Evolutionary conservation across 2,329 filamentous ascomycete species (phyloP), one percentile per base, ranked within the genome.

Genomic region (Teratosphaeriaceae sp.): DNA sequence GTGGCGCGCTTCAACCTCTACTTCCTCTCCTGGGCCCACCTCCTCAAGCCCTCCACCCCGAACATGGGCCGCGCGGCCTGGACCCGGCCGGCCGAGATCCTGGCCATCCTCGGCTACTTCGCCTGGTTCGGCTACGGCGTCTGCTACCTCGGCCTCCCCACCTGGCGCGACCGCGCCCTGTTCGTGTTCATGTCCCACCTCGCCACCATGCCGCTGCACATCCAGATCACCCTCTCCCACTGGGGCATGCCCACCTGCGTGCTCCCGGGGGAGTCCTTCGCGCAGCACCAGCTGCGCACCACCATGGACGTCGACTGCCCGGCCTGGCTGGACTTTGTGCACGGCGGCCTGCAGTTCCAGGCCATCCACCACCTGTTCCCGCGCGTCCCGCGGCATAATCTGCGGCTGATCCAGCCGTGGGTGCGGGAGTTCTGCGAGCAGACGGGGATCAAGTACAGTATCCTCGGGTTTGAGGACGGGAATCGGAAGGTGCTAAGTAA

Each of bases 301-400:
- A 85, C 81, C 20, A 84, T 85, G 80, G 82, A 86, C 54, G 77
- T 86, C 37, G 80, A 84, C 54, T 85, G 82, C 62, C 82, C 82
- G 0, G 66, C 71, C 19, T 86, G 82, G 82, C 66, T 86, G 20
- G 82, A 86, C 59, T 85, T 80, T 53, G 71, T 84, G 57, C 82
- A 86, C 59, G 82, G 82, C 38, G 82, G 82, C 1, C 68, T 86
- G 21, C 82, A 85, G 63, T 86, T 85, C 64, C 82, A 85, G 62
- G 80, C 76, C 5, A 74, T 85, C 2, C 82, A 86, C 61, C 82
- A 86, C 52, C 62, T 85, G 9, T 85, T 80, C 55, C 82, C 82
- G 2, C 72, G 82, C 3, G 71, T 85, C 41, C 82, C 82, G 1
- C 66, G 82, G 19, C 82, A 85, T 61, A 85, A 85, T 59, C 64